phyloP scores from a whole-genome alignment of 2,329 filamentous ascomycete species.

The Ustulina deusta region DNA sequence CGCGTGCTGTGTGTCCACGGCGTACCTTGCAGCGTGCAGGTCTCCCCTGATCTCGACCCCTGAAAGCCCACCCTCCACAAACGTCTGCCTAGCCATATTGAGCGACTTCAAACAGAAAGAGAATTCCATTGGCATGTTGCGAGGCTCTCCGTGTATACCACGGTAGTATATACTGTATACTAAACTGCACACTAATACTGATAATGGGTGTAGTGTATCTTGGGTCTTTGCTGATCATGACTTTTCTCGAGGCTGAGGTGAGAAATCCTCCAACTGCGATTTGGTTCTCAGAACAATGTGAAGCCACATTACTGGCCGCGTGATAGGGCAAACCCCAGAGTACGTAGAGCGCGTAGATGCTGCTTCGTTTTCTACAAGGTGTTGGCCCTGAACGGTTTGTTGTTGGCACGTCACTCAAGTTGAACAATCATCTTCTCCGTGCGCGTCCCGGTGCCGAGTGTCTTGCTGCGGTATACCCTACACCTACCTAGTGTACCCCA shows the following conservation, averaged over 20 bases:
- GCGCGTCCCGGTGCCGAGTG: slow-evolving; percentile 1
- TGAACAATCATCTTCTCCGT: slow-evolving; percentile 10
- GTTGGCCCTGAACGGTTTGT: not conserved
- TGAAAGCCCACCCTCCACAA: slow-evolving; percentile 43
- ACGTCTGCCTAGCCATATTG: slow-evolving; percentile 42
- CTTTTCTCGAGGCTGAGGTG: slow-evolving; percentile 20
- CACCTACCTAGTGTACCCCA: slow-evolving; percentile 3
- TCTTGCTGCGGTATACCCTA: not conserved
- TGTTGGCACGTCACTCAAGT: slow-evolving; percentile 16
- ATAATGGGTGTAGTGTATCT: too few relatives aligned
- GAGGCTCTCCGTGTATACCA: not conserved
- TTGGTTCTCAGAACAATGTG: slow-evolving; percentile 1
- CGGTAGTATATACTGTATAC: not conserved
- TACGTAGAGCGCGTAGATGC: not conserved
- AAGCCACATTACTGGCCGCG: slow-evolving; percentile 3
- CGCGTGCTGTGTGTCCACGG: slow-evolving; percentile 39
- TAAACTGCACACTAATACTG: not conserved
- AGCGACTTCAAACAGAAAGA: slow-evolving; percentile 39
- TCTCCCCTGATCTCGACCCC: slow-evolving; percentile 37
- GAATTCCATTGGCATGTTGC: slow-evolving; percentile 27
- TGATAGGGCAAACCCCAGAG: not conserved
- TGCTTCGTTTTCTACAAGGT: not conserved
- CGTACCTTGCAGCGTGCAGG: slow-evolving; percentile 46
- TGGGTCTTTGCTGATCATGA: slow-evolving; percentile 26
- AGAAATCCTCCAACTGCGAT: slow-evolving; percentile 31